Percentiles rank a stretch among this genome's conserved stretches.
Conservation (phyloP, 306 rosid species). For the Coriaria nepalensis region DNA sequence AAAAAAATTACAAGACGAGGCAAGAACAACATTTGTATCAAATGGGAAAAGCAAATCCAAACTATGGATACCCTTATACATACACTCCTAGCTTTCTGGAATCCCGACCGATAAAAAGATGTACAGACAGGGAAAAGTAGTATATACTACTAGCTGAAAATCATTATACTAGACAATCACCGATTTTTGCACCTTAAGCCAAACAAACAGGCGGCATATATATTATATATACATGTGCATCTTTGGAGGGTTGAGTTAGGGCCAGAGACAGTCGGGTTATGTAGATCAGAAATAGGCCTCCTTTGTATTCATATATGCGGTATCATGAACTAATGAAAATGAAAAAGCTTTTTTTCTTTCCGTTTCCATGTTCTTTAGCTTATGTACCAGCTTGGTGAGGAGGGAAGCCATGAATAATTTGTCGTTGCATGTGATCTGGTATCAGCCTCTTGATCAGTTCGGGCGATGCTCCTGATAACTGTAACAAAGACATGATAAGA, state of each 20-base stretch:
- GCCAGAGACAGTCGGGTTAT: slow-evolving; percentile 27
- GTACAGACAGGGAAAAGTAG: slow-evolving; percentile 21
- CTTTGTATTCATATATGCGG: slow-evolving; percentile 22
- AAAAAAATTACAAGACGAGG: too few species aligned
- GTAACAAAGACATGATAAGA: slow-evolving; percentile 13
- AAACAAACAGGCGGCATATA: slow-evolving; percentile 17
- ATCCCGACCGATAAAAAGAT: slow-evolving; percentile 26
- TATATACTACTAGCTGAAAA: slow-evolving; percentile 20
- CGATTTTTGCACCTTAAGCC: slow-evolving; percentile 36
- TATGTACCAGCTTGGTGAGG: slow-evolving; percentile 47
- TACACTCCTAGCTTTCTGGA: slow-evolving; percentile 12
- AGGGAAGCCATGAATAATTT: slow-evolving; percentile 36
- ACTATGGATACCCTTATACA: too few species aligned
- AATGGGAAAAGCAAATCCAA: too few species aligned
- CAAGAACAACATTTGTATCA: too few species aligned
- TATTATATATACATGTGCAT: slow-evolving; percentile 30
- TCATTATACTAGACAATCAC: slow-evolving; percentile 26
- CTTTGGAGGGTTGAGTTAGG: slow-evolving; percentile 33
- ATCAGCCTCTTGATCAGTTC: slow-evolving; percentile 73
- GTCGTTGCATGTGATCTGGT: slow-evolving; percentile 80
- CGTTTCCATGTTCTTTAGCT: slow-evolving; percentile 17
- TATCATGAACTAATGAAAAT: slow-evolving; percentile 8
- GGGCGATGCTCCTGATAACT: slow-evolving; percentile 65
- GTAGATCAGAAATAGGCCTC: slow-evolving; percentile 26
- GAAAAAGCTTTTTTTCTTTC: too few species aligned